Evolutionary conservation across 2,329 filamentous ascomycete species (phyloP).

Genomic region (Metarhizium album): DNA sequence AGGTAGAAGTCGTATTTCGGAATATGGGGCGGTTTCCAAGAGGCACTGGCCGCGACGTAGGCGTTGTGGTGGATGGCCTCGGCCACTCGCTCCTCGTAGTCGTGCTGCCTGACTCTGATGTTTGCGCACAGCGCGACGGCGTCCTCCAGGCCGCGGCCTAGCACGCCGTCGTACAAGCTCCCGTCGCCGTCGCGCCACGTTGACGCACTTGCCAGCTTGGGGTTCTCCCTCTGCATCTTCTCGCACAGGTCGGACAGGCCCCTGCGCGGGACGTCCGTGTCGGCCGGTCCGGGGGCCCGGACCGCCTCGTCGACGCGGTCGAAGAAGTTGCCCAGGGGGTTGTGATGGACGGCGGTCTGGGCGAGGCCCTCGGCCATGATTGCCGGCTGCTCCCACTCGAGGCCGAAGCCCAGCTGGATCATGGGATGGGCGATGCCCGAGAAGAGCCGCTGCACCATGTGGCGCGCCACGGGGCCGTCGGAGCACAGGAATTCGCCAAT

Average conservation of each 20-base stretch:
- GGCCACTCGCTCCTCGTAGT: slow-evolving; percentile 42
- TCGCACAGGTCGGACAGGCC: slow-evolving; percentile 46
- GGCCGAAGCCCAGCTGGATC: slow-evolving; percentile 75
- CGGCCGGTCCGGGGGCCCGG: slow-evolving; percentile 14
- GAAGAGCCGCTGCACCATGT: slow-evolving; percentile 59
- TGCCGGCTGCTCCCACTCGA: slow-evolving; percentile 74
- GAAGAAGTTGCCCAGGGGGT: slow-evolving; percentile 45
- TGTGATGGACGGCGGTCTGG: slow-evolving; percentile 59
- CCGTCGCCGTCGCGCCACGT: slow-evolving; percentile 38
- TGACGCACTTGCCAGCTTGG: slow-evolving; percentile 44
- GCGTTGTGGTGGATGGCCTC: slow-evolving; percentile 59
- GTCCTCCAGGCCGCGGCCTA: slow-evolving; percentile 50
- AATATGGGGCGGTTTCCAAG: slow-evolving; percentile 52
- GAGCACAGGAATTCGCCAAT: slow-evolving; percentile 60
- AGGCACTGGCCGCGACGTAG: slow-evolving; percentile 39
- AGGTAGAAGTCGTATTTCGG: slow-evolving; percentile 75
- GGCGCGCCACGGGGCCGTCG: slow-evolving; percentile 52
- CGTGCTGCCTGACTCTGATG: slow-evolving; percentile 43
- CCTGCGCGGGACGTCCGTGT: slow-evolving; percentile 5
- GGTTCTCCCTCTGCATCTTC: slow-evolving; percentile 39
- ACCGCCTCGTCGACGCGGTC: slow-evolving; percentile 38
- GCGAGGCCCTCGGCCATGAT: slow-evolving; percentile 73
- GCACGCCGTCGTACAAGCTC: slow-evolving; percentile 58
- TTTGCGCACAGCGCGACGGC: slow-evolving; percentile 51
- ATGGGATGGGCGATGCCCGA: slow-evolving; percentile 65